Evolutionary conservation across 2,329 filamentous ascomycete genomes (phyloP).

Genomic region (Raffaelea deltoideospora): DNA sequence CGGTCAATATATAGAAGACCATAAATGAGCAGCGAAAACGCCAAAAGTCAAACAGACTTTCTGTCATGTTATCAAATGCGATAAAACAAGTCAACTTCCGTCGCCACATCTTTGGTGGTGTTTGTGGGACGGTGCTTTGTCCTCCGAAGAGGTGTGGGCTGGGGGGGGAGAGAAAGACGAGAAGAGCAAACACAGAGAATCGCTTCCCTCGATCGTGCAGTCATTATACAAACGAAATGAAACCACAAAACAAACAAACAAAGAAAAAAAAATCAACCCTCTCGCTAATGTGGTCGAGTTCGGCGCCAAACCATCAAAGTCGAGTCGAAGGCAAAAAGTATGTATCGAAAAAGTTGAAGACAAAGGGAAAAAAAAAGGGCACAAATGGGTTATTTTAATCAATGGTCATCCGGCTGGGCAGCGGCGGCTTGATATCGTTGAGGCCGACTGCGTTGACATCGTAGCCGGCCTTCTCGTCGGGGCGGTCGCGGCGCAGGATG

Average conservation of each 20-base stretch:
- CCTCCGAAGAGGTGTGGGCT: too few relatives aligned
- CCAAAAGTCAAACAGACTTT: too few relatives aligned
- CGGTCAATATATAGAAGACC: too few relatives aligned
- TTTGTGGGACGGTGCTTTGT: too few relatives aligned
- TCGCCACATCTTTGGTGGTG: too few relatives aligned
- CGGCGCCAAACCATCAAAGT: too few relatives aligned
- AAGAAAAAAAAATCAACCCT: neutral
- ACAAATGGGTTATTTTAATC: slow-evolving; percentile 27
- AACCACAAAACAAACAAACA: neutral
- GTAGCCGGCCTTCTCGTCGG: slow-evolving; percentile 34
- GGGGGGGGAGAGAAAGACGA: slow-evolving; percentile 1
- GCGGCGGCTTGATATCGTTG: slow-evolving; percentile 39
- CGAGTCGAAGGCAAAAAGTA: neutral
- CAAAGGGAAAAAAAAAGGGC: neutral
- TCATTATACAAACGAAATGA: slow-evolving; percentile 2
- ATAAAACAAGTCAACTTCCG: too few relatives aligned
- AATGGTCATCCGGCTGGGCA: slow-evolving; percentile 45
- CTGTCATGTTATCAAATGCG: too few relatives aligned
- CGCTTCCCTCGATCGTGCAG: too few relatives aligned
- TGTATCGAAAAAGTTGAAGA: neutral
- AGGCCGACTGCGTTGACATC: slow-evolving; percentile 40
- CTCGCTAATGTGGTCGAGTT: too few relatives aligned
- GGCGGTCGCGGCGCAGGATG: slow-evolving; percentile 39
- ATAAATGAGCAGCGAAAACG: too few relatives aligned
- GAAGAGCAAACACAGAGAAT: slow-evolving; percentile 5